phyloP scores from a whole-genome alignment of 768 basidiomycete species.

The Suillus clintonianus region DNA sequence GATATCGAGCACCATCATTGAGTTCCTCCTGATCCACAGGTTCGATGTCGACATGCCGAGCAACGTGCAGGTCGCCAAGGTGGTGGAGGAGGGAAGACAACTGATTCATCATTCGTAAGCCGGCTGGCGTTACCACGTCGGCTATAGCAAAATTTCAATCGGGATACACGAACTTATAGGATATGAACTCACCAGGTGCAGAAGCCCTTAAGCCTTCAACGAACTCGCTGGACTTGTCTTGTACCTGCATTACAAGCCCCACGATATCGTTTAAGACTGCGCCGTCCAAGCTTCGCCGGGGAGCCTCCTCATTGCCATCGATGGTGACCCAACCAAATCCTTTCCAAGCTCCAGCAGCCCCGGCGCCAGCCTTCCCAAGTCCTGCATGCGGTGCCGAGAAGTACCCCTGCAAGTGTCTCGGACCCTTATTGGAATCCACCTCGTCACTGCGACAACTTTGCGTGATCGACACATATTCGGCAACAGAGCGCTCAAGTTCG shows the following conservation, averaged over 20 bases:
- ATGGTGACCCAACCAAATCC: constrained; percentile 53
- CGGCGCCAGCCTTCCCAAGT: constrained; percentile 47
- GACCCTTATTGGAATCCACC: constrained; percentile 16
- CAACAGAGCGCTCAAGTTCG: constrained; percentile 69
- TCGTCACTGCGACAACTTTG: constrained; percentile 39
- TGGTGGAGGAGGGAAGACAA: constrained; percentile 43
- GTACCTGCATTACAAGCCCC: constrained; percentile 23
- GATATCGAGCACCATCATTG: constrained; percentile 37
- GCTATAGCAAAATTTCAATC: constrained; percentile 11
- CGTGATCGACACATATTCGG: constrained; percentile 67
- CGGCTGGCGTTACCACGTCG: constrained; percentile 23
- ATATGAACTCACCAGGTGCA: constrained; percentile 17
- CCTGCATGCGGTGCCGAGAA: constrained; percentile 39
- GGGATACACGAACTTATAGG: neutral
- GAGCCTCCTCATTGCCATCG: constrained; percentile 35
- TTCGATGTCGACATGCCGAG: constrained; percentile 53
- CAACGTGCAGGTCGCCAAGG: constrained; percentile 52
- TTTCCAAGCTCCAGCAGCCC: constrained; percentile 52
- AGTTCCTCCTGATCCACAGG: constrained; percentile 35
- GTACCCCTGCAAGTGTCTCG: constrained; percentile 39
- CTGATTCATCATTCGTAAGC: constrained; percentile 36
- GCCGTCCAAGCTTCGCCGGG: constrained; percentile 25
- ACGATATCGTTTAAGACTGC: constrained; percentile 38
- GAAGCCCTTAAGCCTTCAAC: constrained; percentile 20
- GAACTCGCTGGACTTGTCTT: constrained; percentile 27